Conservation (phyloP, 2,329 filamentous ascomycete genomes). For the Drechslera avenae region DNA sequence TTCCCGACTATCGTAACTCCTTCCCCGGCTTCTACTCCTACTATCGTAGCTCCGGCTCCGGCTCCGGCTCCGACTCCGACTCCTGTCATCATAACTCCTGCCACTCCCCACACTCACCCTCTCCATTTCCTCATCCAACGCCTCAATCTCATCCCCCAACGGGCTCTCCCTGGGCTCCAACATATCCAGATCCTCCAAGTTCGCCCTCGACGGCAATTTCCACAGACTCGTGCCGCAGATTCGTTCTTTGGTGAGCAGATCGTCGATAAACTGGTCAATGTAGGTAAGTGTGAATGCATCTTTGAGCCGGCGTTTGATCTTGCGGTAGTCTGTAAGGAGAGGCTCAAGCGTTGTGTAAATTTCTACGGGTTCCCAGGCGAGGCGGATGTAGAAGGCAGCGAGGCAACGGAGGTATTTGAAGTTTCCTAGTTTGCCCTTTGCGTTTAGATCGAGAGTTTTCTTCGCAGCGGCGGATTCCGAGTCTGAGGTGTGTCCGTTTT, state of each 20-base stretch:
- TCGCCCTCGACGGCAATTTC: constrained; percentile 82
- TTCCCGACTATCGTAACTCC: constrained; percentile 24
- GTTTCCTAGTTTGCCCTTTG: constrained; percentile 44
- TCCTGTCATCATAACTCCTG: constrained; percentile 20
- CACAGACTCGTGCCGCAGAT: constrained; percentile 91
- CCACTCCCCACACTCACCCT: constrained; percentile 15
- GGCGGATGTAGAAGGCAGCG: constrained; percentile 88
- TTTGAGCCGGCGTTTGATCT: constrained; percentile 77
- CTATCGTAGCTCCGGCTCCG: constrained; percentile 20
- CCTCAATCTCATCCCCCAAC: constrained; percentile 75
- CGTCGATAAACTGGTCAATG: constrained; percentile 93
- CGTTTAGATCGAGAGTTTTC: constrained; percentile 34
- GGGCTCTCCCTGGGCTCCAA: constrained; percentile 85
- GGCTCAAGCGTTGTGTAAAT: constrained; percentile 83
- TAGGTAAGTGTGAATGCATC: constrained; percentile 76
- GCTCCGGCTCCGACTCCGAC: constrained; percentile 16
- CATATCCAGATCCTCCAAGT: constrained; percentile 86
- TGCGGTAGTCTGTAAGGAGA: constrained; percentile 79
- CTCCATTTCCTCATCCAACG: constrained; percentile 44
- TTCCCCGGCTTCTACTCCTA: constrained; percentile 17
- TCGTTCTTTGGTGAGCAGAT: constrained; percentile 83
- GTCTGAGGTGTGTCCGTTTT: constrained; percentile 13
- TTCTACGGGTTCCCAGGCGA: constrained; percentile 82
- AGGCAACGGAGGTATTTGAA: constrained; percentile 84
- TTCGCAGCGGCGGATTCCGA: constrained; percentile 9